phyloP scores from a whole-genome alignment of 805 yeast species.

The Nakazawaea ishiwadae region DNA sequence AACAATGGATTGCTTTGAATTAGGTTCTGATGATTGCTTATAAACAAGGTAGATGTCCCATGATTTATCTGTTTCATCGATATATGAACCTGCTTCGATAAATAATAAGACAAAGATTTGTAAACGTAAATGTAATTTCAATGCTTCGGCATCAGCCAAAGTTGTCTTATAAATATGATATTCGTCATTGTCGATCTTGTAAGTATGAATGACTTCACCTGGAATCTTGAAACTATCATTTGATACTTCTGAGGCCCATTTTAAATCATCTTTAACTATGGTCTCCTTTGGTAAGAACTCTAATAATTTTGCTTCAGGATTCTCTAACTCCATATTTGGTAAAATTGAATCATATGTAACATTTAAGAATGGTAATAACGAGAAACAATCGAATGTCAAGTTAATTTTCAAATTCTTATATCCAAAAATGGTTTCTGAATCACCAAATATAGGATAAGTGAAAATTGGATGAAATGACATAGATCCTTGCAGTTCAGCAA shows the following conservation, averaged over 20 bases:
- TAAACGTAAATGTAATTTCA: constrained; percentile 58
- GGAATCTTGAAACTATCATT: constrained; percentile 35
- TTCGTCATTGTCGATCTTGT: constrained; percentile 28
- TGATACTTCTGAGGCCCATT: constrained; percentile 59
- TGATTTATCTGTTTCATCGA: constrained; percentile 65
- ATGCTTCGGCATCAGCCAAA: constrained; percentile 34
- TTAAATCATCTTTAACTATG: constrained; percentile 55
- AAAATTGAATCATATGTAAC: constrained; percentile 52
- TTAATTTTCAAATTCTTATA: constrained; percentile 64
- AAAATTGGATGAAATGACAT: constrained; percentile 70
- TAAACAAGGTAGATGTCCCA: constrained; percentile 76
- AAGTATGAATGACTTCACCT: constrained; percentile 28
- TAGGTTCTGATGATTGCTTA: constrained; percentile 17
- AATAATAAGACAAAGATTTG: constrained; percentile 78
- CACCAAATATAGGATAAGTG: constrained; percentile 94
- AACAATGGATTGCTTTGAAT: constrained; percentile 41
- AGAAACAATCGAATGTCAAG: constrained; percentile 66
- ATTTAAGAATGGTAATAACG: constrained; percentile 69
- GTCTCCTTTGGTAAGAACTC: constrained; percentile 55
- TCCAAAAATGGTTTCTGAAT: constrained; percentile 84
- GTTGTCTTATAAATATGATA: constrained; percentile 51
- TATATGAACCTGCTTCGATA: constrained; percentile 91
- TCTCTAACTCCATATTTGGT: constrained; percentile 49
- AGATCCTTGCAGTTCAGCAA: constrained; percentile 55
- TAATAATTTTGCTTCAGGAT: constrained; percentile 50